These are phyloP conservation scores for Dryas drummondii DNA, from an alignment of 306 rosid genomes.

Conservation along the genomic window DNA sequence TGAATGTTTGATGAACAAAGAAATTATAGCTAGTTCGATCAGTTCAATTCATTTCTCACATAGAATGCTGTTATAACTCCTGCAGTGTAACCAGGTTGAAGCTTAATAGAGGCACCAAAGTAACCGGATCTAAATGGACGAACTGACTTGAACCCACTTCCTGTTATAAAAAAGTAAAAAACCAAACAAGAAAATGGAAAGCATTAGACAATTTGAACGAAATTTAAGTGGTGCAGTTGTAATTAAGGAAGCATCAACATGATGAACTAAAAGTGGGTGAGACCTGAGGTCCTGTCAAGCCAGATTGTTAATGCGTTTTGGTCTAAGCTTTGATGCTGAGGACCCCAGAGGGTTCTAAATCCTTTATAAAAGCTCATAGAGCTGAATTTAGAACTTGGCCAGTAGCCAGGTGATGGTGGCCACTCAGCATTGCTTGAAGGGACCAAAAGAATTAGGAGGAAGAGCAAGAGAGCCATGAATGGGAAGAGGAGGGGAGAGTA, in stretches of 20 bases:
- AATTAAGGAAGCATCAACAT: neutral
- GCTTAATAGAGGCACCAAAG: constrained; percentile 84
- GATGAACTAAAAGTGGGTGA: constrained; percentile 1
- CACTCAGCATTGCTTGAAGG: constrained; percentile 60
- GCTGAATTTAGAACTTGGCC: constrained; percentile 85
- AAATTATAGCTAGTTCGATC: too few relatives aligned
- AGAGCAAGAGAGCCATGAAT: constrained; percentile 48
- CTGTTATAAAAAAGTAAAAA: constrained; percentile 29
- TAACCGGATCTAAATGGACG: constrained; percentile 91
- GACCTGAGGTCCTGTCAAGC: constrained; percentile 86
- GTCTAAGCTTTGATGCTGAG: constrained; percentile 67
- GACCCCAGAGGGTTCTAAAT: constrained; percentile 83
- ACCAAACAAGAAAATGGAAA: neutral
- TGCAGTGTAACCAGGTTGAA: constrained; percentile 94
- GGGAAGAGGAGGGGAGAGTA: constrained; percentile 7
- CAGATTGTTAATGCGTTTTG: constrained; percentile 70
- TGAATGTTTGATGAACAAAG: too few relatives aligned
- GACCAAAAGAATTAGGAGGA: constrained; percentile 35
- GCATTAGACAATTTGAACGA: neutral
- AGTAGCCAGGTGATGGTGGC: constrained; percentile 90
- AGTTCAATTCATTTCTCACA: constrained; percentile 40
- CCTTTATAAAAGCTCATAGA: constrained; percentile 62
- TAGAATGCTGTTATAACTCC: constrained; percentile 96
- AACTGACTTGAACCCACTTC: constrained; percentile 91
- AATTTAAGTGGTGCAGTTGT: neutral